phyloP scores from a whole-genome alignment of 2,329 filamentous ascomycete species.

The Magnaporthiopsis rhizophila region DNA sequence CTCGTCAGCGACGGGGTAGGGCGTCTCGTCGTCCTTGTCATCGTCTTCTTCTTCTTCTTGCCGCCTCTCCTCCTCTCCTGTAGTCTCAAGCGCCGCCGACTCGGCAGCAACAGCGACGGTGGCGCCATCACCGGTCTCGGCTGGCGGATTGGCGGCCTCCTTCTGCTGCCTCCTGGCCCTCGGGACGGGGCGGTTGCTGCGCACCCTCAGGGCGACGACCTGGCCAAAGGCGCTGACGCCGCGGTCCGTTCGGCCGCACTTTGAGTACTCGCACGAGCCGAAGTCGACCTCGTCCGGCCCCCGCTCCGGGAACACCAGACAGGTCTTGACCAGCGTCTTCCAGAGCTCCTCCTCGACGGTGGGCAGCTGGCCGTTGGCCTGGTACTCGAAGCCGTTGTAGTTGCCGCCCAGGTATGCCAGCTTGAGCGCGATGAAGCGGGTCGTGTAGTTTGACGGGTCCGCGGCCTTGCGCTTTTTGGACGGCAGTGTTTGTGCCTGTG shows the following conservation, averaged over 20 bases:
- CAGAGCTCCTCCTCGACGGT: slow-evolving; percentile 91
- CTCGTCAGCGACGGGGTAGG: slow-evolving; percentile 66
- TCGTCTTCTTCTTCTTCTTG: slow-evolving; percentile 12
- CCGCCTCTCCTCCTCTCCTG: slow-evolving; percentile 1
- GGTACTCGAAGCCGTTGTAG: slow-evolving; percentile 91
- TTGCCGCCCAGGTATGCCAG: slow-evolving; percentile 85
- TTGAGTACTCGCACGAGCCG: slow-evolving; percentile 82
- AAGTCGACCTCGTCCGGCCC: slow-evolving; percentile 59
- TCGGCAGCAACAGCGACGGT: slow-evolving; percentile 12
- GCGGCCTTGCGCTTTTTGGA: slow-evolving; percentile 30
- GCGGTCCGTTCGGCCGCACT: slow-evolving; percentile 86
- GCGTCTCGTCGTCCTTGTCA: slow-evolving; percentile 36
- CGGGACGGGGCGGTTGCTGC: slow-evolving; percentile 64
- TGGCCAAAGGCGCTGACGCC: slow-evolving; percentile 97
- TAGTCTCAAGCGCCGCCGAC: slow-evolving; percentile 8
- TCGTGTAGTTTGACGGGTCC: slow-evolving; percentile 73
- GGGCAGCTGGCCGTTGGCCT: slow-evolving; percentile 61
- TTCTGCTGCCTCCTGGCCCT: slow-evolving; percentile 16
- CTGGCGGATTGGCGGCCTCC: background rate
- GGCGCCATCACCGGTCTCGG: slow-evolving; percentile 16
- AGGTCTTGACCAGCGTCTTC: slow-evolving; percentile 77
- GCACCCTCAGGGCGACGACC: slow-evolving; percentile 74
- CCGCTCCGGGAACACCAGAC: slow-evolving; percentile 65
- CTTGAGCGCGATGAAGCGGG: slow-evolving; percentile 81
- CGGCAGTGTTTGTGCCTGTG: background rate